Evolutionary conservation across 2,329 filamentous ascomycete species (phyloP), one percentile per base, ranked within the genome.

Genomic region (Diaporthe australafricana): DNA sequence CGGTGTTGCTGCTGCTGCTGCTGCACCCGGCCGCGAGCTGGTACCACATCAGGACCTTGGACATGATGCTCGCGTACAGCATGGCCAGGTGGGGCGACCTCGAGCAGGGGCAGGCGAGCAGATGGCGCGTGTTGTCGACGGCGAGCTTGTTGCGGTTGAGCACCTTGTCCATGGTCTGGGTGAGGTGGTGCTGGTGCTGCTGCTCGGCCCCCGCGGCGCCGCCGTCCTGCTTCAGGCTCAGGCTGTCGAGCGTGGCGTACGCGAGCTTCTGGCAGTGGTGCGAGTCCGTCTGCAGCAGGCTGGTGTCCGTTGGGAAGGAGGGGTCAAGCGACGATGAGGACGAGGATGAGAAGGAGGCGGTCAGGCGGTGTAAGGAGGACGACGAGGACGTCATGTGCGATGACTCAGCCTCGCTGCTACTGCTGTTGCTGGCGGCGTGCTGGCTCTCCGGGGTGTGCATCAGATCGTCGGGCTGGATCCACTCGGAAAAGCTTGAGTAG

Each of bases 11-110:
- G 22, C 47, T 63, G 55, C 63, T 48, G 40, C 35, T 71, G 35
- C 68, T 62, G 63, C 71, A 73, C 22, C 71, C 71, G 32, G 71
- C 68, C 6, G 69, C 71, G 47, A 73, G 68, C 62, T 73, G 71
- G 63, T 73, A 73, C 68, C 71, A 71, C 71, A 73, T 73, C 55
- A 73, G 71, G 55, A 73, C 71, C 71, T 73, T 73, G 62, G 71
- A 73, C 14, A 69, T 73, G 71, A 73, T 73, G 55, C 68, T 71
- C 14, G 71, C 71, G 30, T 73, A 73, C 20, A 73, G 71, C 71
- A 73, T 73, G 38, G 69, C 71, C 57, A 71, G 65, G 69, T 73
- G 68, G 6, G 71, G 71, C 11, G 62, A 68, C 55, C 62, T 70
- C 40, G 71, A 71, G 71, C 71, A 73, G 17, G 68, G 65, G 63